These are phyloP conservation scores for Chloromonas sp. DNA, from an alignment of 163 green algal species.

Conservation along the genomic window DNA sequence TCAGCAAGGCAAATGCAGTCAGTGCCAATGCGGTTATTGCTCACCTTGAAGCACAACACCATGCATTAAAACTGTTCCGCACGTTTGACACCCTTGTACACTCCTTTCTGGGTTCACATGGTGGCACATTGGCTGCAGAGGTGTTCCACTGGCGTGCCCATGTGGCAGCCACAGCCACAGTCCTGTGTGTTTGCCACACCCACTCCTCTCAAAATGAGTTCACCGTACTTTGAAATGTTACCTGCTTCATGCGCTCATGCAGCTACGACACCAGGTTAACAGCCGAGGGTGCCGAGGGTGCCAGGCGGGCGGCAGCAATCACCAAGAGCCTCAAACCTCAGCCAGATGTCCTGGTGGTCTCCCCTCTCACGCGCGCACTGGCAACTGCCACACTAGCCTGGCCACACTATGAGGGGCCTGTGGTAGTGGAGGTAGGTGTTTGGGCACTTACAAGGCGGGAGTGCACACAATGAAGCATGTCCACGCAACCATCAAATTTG, in stretches of 20 bases:
- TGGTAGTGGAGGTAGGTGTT: constrained; percentile 24
- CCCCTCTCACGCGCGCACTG: constrained; percentile 51
- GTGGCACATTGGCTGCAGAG: background rate
- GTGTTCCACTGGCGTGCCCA: background rate
- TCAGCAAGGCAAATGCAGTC: constrained; percentile 6
- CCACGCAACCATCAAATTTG: no score
- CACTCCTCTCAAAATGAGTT: no score
- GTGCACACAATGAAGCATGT: no score
- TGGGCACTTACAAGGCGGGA: no score
- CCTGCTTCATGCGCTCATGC: background rate
- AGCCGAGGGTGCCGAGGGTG: background rate
- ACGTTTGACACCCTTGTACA: no score
- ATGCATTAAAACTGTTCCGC: no score
- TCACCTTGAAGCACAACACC: no score
- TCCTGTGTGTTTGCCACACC: no score
- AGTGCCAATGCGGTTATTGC: background rate
- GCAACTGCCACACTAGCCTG: constrained; percentile 54
- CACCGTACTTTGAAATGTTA: no score
- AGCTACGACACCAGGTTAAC: constrained; percentile 28
- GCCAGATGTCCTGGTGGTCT: constrained; percentile 50
- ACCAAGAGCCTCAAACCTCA: background rate
- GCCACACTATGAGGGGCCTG: constrained; percentile 15
- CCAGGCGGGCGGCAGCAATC: background rate
- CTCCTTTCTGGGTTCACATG: no score
- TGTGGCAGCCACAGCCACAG: background rate